These are phyloP conservation scores for Penstemon newberryi DNA, from an alignment of 257 asterid genomes.

Conservation along the genomic window DNA sequence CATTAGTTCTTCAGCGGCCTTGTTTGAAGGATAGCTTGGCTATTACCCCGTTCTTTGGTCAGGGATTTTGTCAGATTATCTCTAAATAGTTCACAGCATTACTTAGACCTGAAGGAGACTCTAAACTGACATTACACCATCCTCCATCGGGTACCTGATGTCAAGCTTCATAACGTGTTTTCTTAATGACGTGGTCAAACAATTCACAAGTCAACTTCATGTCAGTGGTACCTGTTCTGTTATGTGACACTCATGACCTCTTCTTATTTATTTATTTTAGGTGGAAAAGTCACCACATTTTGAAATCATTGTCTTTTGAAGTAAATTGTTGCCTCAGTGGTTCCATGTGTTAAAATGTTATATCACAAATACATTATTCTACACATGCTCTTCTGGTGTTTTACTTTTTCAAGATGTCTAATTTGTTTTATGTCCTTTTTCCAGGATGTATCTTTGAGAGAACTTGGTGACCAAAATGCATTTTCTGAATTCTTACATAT, in stretches of 20 bases:
- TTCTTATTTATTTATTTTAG: conserved; percentile 3
- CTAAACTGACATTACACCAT: background rate
- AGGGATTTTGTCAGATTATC: background rate
- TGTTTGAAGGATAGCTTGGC: background rate
- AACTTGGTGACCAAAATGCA: conserved; percentile 46
- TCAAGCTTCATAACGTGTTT: conserved; percentile 4
- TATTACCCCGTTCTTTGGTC: background rate
- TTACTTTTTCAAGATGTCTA: conserved; percentile 20
- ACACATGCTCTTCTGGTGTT: conserved; percentile 13
- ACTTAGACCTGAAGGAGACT: background rate
- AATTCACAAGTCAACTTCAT: background rate
- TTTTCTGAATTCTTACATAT: conserved; percentile 56
- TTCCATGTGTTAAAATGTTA: conserved; percentile 14
- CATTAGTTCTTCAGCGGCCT: background rate
- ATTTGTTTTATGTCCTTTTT: conserved; percentile 27
- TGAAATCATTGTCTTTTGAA: background rate
- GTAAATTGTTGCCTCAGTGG: conserved; percentile 10
- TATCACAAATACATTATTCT: conserved; percentile 7
- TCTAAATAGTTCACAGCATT: background rate
- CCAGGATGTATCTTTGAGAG: conserved; percentile 60
- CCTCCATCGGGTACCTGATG: conserved; percentile 14
- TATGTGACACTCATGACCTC: conserved; percentile 18
- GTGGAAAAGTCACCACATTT: background rate
- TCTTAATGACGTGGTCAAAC: background rate
- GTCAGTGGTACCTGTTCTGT: conserved; percentile 3